Percentiles rank a stretch among this genome's conserved stretches.
These are phyloP conservation scores for Amaranthus cruentus DNA, from an alignment of 148 eudicot genomes.

Conservation along the genomic window DNA sequence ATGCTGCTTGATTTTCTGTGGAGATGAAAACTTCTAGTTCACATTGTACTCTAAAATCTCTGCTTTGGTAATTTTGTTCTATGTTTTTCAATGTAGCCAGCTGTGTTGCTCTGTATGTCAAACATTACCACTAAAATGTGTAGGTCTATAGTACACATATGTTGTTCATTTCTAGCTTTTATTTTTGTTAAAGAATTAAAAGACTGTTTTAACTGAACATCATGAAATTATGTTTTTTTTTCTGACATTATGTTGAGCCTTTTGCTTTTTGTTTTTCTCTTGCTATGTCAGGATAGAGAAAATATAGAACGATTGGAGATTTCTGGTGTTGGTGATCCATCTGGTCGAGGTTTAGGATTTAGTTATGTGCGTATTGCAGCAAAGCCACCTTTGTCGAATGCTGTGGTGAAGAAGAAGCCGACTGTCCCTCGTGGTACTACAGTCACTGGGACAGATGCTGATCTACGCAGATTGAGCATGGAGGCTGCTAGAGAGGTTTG, in stretches of 20 bases:
- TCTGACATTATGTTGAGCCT: not conserved
- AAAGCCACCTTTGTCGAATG: constrained; percentile 74
- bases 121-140: not conserved
- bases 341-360: constrained; percentile 96
- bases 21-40: too few relatives aligned
- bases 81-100: not conserved
- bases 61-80: too few relatives aligned
- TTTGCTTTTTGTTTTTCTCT: constrained; percentile 8
- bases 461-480: constrained; percentile 98
- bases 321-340: constrained; percentile 98
- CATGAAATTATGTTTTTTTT: not conserved
- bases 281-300: constrained; percentile 60
- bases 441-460: constrained; percentile 99
- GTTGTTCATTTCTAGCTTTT: not conserved
- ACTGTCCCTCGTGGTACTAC: constrained; percentile 66
- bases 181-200: not conserved
- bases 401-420: constrained; percentile 71
- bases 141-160: too few relatives aligned
- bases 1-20: too few relatives aligned
- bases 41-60: too few relatives aligned
- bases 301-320: constrained; percentile 94
- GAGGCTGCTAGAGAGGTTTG: constrained; percentile 97
- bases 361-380: constrained; percentile 88
- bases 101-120: not conserved
- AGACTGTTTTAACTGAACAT: not conserved